A percentile compares a stretch with the other conserved stretches of the same genome.
Evolutionary conservation across 106 monocot species (phyloP).

Genomic region (Agapanthus africanus): DNA sequence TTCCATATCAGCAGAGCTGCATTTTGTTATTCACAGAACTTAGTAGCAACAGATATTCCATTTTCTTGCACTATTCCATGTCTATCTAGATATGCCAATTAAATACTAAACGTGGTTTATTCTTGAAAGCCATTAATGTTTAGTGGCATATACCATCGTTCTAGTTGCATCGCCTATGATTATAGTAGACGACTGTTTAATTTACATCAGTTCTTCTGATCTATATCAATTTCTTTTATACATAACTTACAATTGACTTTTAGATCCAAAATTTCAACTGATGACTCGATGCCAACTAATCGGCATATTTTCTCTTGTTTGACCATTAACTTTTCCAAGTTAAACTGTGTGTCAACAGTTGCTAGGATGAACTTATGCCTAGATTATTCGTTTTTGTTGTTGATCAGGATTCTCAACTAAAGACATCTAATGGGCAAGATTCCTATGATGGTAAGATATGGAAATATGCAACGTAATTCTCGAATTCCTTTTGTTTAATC

Average conservation of each 20-base stretch:
- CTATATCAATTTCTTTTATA: neutral
- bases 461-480: neutral
- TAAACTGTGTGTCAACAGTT: too few relatives aligned
- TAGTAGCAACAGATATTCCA: neutral
- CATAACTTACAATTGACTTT: neutral
- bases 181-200: neutral
- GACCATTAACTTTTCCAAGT: neutral
- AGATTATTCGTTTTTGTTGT: neutral
- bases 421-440: conserved; percentile 39
- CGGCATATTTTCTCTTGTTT: neutral
- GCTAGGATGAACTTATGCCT: neutral
- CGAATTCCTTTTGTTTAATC: neutral
- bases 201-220: too few relatives aligned
- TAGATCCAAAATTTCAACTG: neutral
- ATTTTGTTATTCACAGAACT: too few relatives aligned
- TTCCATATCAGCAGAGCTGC: too few relatives aligned
- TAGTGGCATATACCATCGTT: neutral
- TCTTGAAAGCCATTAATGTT: neutral
- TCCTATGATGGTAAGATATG: conserved; percentile 45
- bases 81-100: neutral
- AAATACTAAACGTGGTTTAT: neutral
- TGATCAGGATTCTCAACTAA: conserved; percentile 64
- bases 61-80: neutral
- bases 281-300: neutral
- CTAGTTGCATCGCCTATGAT: neutral